Conservation (phyloP, 345 rosid genomes). For the Sonneratia alba region DNA sequence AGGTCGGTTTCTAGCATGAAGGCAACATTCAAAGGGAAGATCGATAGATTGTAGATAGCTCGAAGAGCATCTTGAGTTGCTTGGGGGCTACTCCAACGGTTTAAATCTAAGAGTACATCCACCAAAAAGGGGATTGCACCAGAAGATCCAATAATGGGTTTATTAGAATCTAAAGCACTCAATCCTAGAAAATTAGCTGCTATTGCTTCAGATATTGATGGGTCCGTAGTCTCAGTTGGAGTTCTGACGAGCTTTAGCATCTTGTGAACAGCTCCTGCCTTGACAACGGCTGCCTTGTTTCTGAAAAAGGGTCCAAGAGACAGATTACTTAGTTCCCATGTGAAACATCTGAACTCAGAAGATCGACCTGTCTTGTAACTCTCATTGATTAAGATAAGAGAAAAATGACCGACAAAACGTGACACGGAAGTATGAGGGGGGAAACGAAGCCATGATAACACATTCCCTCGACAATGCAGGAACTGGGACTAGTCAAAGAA, state of each 20-base stretch:
- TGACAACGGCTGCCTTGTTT: conserved; percentile 94
- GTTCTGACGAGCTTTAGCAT: conserved; percentile 73
- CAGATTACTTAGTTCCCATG: not conserved
- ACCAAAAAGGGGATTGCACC: conserved; percentile 80
- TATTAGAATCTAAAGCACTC: conserved; percentile 82
- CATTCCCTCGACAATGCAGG: conserved; percentile 1
- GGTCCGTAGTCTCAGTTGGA: conserved; percentile 28
- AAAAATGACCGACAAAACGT: not conserved
- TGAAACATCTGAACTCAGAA: not conserved
- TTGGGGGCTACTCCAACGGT: conserved; percentile 40
- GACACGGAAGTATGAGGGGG: conserved; percentile 2
- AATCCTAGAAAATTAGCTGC: conserved; percentile 88
- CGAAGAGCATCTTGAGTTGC: conserved; percentile 77
- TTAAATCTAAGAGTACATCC: conserved; percentile 35
- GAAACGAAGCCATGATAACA: not conserved
- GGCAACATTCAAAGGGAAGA: conserved; percentile 45
- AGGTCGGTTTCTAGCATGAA: conserved; percentile 54
- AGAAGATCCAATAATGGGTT: conserved; percentile 84
- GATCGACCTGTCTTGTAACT: not conserved
- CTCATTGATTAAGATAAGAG: not conserved
- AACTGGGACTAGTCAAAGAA: conserved; percentile 6
- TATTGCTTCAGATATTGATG: conserved; percentile 62
- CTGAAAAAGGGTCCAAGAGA: conserved; percentile 30
- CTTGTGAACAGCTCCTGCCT: conserved; percentile 92
- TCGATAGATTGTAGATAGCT: conserved; percentile 82